Evolutionary conservation across 2,329 filamentous ascomycete genomes (phyloP).

Genomic region (Pleurostoma richardsiae): DNA sequence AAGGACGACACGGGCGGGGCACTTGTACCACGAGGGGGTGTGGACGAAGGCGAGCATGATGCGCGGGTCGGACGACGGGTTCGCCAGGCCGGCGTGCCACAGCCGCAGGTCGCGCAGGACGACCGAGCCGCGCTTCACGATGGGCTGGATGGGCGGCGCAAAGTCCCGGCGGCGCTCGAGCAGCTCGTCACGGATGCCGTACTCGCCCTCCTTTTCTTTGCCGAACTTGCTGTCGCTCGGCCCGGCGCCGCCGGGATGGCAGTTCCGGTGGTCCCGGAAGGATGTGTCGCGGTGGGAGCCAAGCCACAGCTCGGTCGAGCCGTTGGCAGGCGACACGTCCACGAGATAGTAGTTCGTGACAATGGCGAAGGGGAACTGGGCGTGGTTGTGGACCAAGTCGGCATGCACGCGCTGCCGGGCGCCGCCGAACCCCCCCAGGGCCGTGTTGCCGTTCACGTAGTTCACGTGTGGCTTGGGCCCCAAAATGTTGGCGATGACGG

Average conservation of each 20-base stretch:
- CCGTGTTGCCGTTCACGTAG: slow-evolving; percentile 8
- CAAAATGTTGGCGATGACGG: slow-evolving; percentile 3
- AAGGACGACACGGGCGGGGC: slow-evolving; percentile 8
- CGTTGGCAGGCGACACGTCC: slow-evolving; percentile 10
- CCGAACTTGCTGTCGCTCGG: background rate
- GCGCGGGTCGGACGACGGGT: slow-evolving; percentile 7
- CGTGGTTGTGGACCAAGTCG: slow-evolving; percentile 7
- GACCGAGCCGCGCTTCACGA: slow-evolving; percentile 11
- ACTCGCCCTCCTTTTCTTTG: slow-evolving; percentile 2
- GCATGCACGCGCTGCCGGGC: slow-evolving; percentile 6
- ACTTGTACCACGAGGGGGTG: slow-evolving; percentile 8
- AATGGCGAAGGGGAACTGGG: slow-evolving; percentile 5
- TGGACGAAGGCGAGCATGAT: slow-evolving; percentile 15
- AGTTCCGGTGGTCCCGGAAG: slow-evolving; percentile 7
- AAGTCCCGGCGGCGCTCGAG: slow-evolving; percentile 3
- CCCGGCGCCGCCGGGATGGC: background rate
- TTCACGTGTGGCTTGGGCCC: slow-evolving; percentile 5
- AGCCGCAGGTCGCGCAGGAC: slow-evolving; percentile 12
- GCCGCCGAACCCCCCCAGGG: slow-evolving; percentile 5
- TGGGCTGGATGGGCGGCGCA: slow-evolving; percentile 6
- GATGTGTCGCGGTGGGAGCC: slow-evolving; percentile 8
- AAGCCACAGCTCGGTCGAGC: slow-evolving; percentile 13
- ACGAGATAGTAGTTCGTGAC: slow-evolving; percentile 7
- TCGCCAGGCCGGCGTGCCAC: slow-evolving; percentile 14
- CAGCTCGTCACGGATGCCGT: slow-evolving; percentile 6